Evolutionary conservation across 2,329 filamentous ascomycete species (phyloP).

Genomic region (Passalora sequoiae): DNA sequence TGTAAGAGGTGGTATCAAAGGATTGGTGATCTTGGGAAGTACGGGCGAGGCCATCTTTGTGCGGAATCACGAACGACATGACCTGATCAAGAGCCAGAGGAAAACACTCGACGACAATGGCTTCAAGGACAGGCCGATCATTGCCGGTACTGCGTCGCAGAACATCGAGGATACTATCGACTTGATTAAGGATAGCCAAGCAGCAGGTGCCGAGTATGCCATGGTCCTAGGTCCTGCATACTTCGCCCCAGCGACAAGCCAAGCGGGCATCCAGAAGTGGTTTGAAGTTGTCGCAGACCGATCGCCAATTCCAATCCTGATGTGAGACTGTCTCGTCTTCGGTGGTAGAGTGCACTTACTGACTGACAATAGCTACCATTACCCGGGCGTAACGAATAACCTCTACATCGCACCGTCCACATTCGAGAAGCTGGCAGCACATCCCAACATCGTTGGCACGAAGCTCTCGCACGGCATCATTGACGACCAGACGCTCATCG

Average conservation of each 20-base stretch:
- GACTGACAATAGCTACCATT: constrained; percentile 50
- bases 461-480: constrained; percentile 66
- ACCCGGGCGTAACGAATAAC: constrained; percentile 63
- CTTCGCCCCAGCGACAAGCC: constrained; percentile 55
- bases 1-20: constrained; percentile 55
- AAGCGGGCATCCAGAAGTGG: constrained; percentile 58
- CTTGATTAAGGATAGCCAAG: constrained; percentile 51
- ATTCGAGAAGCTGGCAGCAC: constrained; percentile 54
- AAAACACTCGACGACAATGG: constrained; percentile 53
- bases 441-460: constrained; percentile 64
- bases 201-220: constrained; percentile 57
- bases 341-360: too few species aligned
- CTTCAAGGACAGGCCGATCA: constrained; percentile 55
- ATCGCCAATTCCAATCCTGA: constrained; percentile 56
- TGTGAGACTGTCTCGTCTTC: constrained; percentile 44
- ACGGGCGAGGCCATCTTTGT: constrained; percentile 63
- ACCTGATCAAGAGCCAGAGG: constrained; percentile 52
- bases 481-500: constrained; percentile 59
- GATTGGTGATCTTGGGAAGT: constrained; percentile 58
- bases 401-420: constrained; percentile 55
- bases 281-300: constrained; percentile 57
- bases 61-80: constrained; percentile 52
- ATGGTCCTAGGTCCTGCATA: constrained; percentile 61
- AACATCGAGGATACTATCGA: constrained; percentile 58
- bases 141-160: constrained; percentile 59